A percentile compares a stretch with the other conserved stretches of the same genome.
Evolutionary conservation across 2,329 filamentous ascomycete genomes (phyloP).

Genomic region (Corniculantispora saksenae): DNA sequence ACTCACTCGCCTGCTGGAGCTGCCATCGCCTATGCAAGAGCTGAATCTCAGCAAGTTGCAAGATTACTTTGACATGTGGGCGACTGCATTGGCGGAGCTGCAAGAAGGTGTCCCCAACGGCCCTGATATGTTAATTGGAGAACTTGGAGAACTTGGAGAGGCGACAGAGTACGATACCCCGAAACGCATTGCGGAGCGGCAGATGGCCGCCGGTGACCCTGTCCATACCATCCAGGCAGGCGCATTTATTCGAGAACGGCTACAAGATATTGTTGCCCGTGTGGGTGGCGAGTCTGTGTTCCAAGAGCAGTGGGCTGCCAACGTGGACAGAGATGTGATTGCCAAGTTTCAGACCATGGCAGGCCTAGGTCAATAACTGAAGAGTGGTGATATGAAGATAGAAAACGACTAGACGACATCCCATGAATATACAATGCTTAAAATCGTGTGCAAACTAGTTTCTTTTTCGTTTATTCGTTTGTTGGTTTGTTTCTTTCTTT

Average conservation of each 20-base stretch:
- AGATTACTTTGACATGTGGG: constrained; percentile 76
- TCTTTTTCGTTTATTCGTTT: not conserved
- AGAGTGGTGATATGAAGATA: constrained; percentile 1
- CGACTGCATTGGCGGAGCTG: constrained; percentile 66
- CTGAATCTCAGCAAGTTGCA: constrained; percentile 65
- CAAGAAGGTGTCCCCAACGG: constrained; percentile 58
- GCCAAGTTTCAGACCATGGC: constrained; percentile 54
- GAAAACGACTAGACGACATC: constrained; percentile 5
- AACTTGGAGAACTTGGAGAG: constrained; percentile 38
- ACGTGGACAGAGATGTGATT: constrained; percentile 74
- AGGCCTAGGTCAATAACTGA: constrained; percentile 24
- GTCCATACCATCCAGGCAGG: constrained; percentile 67
- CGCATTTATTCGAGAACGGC: constrained; percentile 62
- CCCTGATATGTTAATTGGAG: constrained; percentile 51
- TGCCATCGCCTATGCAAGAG: constrained; percentile 57
- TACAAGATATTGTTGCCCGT: constrained; percentile 59
- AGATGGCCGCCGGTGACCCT: constrained; percentile 60
- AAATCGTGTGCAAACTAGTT: not conserved
- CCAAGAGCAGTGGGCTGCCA: constrained; percentile 67
- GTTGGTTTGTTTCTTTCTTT: not conserved
- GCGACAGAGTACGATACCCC: constrained; percentile 57
- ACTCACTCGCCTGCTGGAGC: constrained; percentile 70
- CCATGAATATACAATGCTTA: constrained; percentile 7
- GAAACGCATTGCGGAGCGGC: constrained; percentile 54
- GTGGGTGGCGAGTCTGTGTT: constrained; percentile 68